Percentiles rank a stretch among this genome's conserved stretches.
Conservation (phyloP, 495 filamentous ascomycete genomes). For the Penicillium subrubescens region DNA sequence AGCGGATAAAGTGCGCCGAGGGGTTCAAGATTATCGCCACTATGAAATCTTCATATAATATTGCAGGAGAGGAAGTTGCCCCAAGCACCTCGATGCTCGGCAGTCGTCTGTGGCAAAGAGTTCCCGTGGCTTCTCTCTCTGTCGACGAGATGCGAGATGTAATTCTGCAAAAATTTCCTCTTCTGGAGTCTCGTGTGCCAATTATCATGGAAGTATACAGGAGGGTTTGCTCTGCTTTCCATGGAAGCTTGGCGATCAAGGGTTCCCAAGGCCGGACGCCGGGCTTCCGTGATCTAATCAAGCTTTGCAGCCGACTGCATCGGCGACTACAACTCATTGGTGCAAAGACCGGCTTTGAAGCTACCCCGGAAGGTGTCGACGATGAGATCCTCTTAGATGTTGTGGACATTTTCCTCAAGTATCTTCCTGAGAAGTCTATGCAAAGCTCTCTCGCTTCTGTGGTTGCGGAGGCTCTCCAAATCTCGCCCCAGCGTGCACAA, state of each 20-base stretch:
- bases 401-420: conserved; percentile 83
- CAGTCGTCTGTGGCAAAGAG: conserved; percentile 75
- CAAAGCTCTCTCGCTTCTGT: conserved; percentile 60
- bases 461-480: conserved; percentile 82
- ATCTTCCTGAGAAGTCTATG: conserved; percentile 66
- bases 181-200: conserved; percentile 67
- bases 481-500: conserved; percentile 75
- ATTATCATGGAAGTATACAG: conserved; percentile 77
- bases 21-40: conserved; percentile 92
- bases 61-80: conserved; percentile 64
- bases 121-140: conserved; percentile 66
- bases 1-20: conserved; percentile 75
- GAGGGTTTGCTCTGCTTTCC: conserved; percentile 57
- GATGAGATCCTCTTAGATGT: conserved; percentile 91
- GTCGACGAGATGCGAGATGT: conserved; percentile 76
- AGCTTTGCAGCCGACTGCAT: conserved; percentile 80
- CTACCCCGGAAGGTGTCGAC: conserved; percentile 68
- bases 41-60: conserved; percentile 74
- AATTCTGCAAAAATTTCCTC: conserved; percentile 65
- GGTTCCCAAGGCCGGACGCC: conserved; percentile 50
- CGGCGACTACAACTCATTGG: conserved; percentile 57
- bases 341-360: conserved; percentile 70
- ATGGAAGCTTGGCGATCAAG: conserved; percentile 48
- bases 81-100: conserved; percentile 67
- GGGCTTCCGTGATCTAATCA: conserved; percentile 82